These are phyloP conservation scores for Mortierella claussenii DNA, from an alignment of 192 early-diverging fungal species.

Conservation along the genomic window DNA sequence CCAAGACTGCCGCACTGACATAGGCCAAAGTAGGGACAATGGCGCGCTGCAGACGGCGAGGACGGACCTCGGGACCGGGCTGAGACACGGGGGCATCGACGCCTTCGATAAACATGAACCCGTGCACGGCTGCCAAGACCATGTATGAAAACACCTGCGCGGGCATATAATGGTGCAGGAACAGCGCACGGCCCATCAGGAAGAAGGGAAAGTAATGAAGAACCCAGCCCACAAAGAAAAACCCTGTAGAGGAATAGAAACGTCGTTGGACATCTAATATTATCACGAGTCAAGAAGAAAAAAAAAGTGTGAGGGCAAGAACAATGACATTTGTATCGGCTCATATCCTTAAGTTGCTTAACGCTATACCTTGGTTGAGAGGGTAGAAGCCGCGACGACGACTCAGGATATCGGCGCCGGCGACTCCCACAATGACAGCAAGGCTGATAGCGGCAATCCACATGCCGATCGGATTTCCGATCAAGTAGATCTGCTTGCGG, in stretches of 20 bases:
- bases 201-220: constrained; percentile 95
- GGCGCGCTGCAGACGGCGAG: constrained; percentile 55
- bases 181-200: constrained; percentile 90
- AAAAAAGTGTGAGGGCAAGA: neutral
- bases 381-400: constrained; percentile 79
- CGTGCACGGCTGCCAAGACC: constrained; percentile 75
- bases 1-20: constrained; percentile 55
- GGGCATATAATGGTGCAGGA: constrained; percentile 96
- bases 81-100: constrained; percentile 59
- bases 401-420: constrained; percentile 76
- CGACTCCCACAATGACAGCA: constrained; percentile 65
- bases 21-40: constrained; percentile 42
- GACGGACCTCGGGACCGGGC: constrained; percentile 40
- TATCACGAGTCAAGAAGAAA: neutral
- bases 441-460: constrained; percentile 75
- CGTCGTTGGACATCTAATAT: constrained; percentile 67
- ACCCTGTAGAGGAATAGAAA: constrained; percentile 73
- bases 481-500: constrained; percentile 84
- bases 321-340: too few relatives aligned
- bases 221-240: constrained; percentile 86
- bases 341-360: too few relatives aligned
- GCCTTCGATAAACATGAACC: constrained; percentile 78
- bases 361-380: constrained; percentile 63
- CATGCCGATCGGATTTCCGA: constrained; percentile 93
- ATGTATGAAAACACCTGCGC: constrained; percentile 86